phyloP scores from a whole-genome alignment of 495 filamentous ascomycete species.

The Wilcoxina mikolae region DNA sequence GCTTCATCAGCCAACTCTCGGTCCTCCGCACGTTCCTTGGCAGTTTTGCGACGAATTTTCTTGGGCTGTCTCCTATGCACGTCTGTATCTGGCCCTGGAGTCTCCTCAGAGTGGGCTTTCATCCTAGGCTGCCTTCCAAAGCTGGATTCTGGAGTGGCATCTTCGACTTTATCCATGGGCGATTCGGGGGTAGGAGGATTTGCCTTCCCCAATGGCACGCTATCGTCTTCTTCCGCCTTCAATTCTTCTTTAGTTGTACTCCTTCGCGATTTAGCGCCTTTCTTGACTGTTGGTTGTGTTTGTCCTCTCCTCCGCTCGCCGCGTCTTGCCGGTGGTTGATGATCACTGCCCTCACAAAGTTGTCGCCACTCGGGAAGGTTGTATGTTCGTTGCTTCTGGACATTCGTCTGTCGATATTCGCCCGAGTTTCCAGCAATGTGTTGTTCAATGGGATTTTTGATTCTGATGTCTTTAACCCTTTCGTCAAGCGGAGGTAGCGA shows the following conservation, averaged over 20 bases:
- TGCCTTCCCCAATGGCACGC: slow-evolving; percentile 20
- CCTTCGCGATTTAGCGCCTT: slow-evolving; percentile 31
- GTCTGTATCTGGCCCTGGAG: slow-evolving; percentile 17
- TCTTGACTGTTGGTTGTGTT: slow-evolving; percentile 34
- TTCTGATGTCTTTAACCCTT: slow-evolving; percentile 73
- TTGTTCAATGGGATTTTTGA: slow-evolving; percentile 94
- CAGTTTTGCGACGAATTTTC: slow-evolving; percentile 22
- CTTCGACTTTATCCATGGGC: slow-evolving; percentile 33
- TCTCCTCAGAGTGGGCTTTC: slow-evolving; percentile 12
- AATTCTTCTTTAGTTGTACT: slow-evolving; percentile 12
- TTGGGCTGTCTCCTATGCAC: slow-evolving; percentile 17
- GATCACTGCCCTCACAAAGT: slow-evolving; percentile 78
- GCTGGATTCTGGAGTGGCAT: slow-evolving; percentile 14
- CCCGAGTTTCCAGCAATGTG: slow-evolving; percentile 91
- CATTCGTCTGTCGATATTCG: slow-evolving; percentile 88
- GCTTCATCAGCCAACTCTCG: slow-evolving; percentile 38
- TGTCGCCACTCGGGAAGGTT: slow-evolving; percentile 92
- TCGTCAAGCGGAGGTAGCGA: slow-evolving; percentile 64
- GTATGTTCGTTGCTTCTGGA: slow-evolving; percentile 87
- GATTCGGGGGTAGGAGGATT: slow-evolving; percentile 25
- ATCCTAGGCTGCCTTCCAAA: slow-evolving; percentile 19
- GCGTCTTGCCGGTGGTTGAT: slow-evolving; percentile 87
- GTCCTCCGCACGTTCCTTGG: slow-evolving; percentile 38
- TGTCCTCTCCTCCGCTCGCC: slow-evolving; percentile 72
- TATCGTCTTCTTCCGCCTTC: slow-evolving; percentile 37